A percentile compares a stretch with the other conserved stretches of the same genome.
These are phyloP conservation scores for Lentinula sp. DNA, from an alignment of 768 basidiomycete species.

Conservation along the genomic window DNA sequence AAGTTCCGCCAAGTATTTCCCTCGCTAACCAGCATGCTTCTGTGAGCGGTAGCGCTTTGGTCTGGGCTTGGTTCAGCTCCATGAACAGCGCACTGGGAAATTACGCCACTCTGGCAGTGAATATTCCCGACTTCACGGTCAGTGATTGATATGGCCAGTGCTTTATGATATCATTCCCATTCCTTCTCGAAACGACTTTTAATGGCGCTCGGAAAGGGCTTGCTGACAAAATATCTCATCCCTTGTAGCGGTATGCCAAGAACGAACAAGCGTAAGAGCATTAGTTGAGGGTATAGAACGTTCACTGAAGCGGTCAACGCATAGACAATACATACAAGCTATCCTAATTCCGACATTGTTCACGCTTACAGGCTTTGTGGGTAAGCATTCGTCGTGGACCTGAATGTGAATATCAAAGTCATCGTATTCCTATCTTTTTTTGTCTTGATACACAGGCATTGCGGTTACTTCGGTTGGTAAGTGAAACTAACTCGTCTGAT, in stretches of 20 bases:
- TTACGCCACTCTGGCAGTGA: conserved; percentile 68
- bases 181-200: too few relatives aligned
- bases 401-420: too few relatives aligned
- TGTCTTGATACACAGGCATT: conserved; percentile 48
- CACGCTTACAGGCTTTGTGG: conserved; percentile 65
- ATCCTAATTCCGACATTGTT: conserved; percentile 74
- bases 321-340: conserved; percentile 68
- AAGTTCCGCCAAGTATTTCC: conserved; percentile 55
- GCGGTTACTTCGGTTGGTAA: conserved; percentile 71
- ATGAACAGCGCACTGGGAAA: conserved; percentile 74
- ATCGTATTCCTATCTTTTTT: not conserved
- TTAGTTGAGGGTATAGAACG: not conserved
- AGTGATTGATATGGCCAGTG: not conserved
- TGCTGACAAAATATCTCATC: not conserved
- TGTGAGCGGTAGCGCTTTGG: conserved; percentile 45
- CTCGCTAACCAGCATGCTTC: conserved; percentile 47
- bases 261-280: conserved; percentile 49
- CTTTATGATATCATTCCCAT: too few relatives aligned
- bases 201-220: too few relatives aligned
- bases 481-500: not conserved
- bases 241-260: conserved; percentile 56
- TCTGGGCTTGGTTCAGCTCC: conserved; percentile 77
- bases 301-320: not conserved
- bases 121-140: conserved; percentile 82
- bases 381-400: not conserved